These are phyloP conservation scores for Emergomyces pasteurianus DNA, from an alignment of 2,329 filamentous ascomycete genomes.

Conservation along the genomic window DNA sequence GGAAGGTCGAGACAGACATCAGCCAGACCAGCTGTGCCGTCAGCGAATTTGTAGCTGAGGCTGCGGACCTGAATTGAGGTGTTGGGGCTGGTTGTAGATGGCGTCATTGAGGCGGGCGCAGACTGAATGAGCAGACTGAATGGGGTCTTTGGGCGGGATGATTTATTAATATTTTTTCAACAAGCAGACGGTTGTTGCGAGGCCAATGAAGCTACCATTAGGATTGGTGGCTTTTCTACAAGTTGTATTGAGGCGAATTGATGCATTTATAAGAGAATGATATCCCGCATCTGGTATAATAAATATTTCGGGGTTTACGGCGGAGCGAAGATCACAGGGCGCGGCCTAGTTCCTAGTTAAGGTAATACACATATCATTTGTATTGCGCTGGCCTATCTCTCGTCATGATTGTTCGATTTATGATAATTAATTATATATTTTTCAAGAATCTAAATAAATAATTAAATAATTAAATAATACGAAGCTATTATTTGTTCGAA, in stretches of 20 bases:
- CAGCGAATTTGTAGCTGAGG: conserved; percentile 81
- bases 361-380: too few relatives aligned
- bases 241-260: not conserved
- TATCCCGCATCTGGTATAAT: not conserved
- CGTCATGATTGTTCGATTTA: not conserved
- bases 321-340: too few relatives aligned
- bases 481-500: too few relatives aligned
- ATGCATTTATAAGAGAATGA: not conserved
- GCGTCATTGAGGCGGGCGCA: conserved; percentile 1
- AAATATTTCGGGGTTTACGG: not conserved
- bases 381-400: not conserved
- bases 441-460: not conserved
- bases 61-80: conserved; percentile 60
- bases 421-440: not conserved
- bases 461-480: not conserved
- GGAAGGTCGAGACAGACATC: conserved; percentile 67
- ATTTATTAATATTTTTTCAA: not conserved
- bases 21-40: conserved; percentile 66
- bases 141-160: not conserved
- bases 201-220: not conserved
- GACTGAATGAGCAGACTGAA: too few relatives aligned
- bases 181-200: not conserved
- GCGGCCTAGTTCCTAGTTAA: too few relatives aligned
- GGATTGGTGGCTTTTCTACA: not conserved
- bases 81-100: conserved; percentile 9